phyloP scores from a whole-genome alignment of 164 flowering plant genomes.

The Vitis rotundifolia region DNA sequence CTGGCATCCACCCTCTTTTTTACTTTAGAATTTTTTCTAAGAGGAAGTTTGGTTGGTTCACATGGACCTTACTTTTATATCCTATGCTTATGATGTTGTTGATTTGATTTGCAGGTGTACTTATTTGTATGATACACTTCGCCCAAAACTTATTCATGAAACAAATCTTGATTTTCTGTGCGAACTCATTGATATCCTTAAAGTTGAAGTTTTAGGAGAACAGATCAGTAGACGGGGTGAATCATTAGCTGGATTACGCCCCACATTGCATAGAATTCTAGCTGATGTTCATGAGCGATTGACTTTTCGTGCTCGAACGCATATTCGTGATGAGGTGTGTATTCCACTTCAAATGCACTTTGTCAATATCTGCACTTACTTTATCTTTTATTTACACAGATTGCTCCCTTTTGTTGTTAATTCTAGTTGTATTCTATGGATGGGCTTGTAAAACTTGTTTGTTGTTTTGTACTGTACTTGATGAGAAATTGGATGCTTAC shows the following conservation, averaged over 20 bases:
- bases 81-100: no score
- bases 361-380: neutral
- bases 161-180: constrained; percentile 88
- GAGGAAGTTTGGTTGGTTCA: neutral
- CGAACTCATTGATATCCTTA: constrained; percentile 94
- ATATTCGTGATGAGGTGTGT: constrained; percentile 90
- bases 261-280: constrained; percentile 81
- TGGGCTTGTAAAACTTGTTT: no score
- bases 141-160: constrained; percentile 94
- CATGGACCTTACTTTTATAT: neutral
- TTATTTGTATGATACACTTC: constrained; percentile 87
- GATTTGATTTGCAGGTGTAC: constrained; percentile 66
- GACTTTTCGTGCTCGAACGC: constrained; percentile 93
- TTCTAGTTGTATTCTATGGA: no score
- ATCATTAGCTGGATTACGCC: constrained; percentile 81
- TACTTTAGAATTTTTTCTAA: neutral
- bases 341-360: neutral
- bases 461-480: no score
- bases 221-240: constrained; percentile 74
- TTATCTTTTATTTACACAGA: neutral
- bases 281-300: constrained; percentile 94
- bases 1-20: neutral
- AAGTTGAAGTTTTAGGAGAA: constrained; percentile 93
- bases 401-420: no score
- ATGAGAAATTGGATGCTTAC: no score